phyloP scores from a whole-genome alignment of 345 rosid genomes.

The Brassica juncea region DNA sequence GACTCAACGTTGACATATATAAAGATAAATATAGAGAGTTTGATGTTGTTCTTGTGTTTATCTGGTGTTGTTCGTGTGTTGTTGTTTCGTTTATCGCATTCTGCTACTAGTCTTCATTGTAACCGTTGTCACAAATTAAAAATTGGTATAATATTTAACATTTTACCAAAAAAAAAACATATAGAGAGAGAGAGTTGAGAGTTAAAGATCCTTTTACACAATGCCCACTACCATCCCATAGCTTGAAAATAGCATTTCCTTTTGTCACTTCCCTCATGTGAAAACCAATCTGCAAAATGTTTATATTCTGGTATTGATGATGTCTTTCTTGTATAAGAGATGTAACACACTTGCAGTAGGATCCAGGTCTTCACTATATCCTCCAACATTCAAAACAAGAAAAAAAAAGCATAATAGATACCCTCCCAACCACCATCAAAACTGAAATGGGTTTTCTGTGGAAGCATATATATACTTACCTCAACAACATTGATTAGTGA shows the following conservation, averaged over 20 bases:
- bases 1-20: neutral
- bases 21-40: neutral
- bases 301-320: neutral
- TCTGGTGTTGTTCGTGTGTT: no score
- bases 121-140: no score
- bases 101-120: no score
- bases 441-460: neutral
- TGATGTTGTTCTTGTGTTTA: no score
- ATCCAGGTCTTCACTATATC: constrained; percentile 72
- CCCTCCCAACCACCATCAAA: no score
- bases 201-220: constrained; percentile 42
- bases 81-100: no score
- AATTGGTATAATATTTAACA: no score
- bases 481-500: constrained; percentile 80
- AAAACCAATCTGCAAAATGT: constrained; percentile 64
- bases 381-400: no score
- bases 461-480: constrained; percentile 46
- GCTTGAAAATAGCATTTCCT: constrained; percentile 76
- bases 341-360: constrained; percentile 53
- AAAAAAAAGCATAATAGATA: no score
- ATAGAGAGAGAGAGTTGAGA: neutral
- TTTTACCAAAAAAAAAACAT: no score
- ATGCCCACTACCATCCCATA: constrained; percentile 89
- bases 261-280: constrained; percentile 87
- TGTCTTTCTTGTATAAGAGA: neutral